phyloP scores from a whole-genome alignment of 2,329 filamentous ascomycete genomes.

The Alternaria consortialis region DNA sequence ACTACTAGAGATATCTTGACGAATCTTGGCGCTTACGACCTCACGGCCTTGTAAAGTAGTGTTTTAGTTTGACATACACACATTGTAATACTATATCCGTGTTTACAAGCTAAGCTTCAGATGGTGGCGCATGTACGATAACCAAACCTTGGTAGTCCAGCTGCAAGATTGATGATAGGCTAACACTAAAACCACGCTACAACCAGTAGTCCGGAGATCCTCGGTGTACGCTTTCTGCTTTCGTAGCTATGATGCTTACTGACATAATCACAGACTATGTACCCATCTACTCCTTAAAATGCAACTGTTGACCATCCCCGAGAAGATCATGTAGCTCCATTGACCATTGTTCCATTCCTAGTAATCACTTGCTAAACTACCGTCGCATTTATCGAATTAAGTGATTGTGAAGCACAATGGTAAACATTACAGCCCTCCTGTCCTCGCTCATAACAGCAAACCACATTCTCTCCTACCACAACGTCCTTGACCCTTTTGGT shows the following conservation, averaged over 20 bases:
- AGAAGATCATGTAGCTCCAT: neutral
- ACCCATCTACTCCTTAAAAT: neutral
- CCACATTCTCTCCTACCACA: slow-evolving; percentile 61
- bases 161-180: neutral
- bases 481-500: slow-evolving; percentile 61
- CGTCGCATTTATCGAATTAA: no score
- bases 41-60: neutral
- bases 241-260: slow-evolving; percentile 12
- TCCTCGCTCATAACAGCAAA: slow-evolving; percentile 53
- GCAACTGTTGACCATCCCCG: neutral
- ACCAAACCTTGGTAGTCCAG: neutral
- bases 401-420: slow-evolving; percentile 14
- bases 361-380: neutral
- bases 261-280: neutral
- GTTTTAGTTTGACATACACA: neutral
- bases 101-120: neutral
- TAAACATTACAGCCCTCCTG: slow-evolving; percentile 37
- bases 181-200: slow-evolving; percentile 1
- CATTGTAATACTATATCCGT: slow-evolving; percentile 1
- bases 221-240: slow-evolving; percentile 10
- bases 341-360: accelerated
- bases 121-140: neutral
- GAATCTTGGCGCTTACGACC: neutral
- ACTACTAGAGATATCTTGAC: neutral
- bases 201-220: neutral